Evolutionary conservation across 306 rosid genomes (phyloP).

Genomic region (Pterocarpus macrocarpus): DNA sequence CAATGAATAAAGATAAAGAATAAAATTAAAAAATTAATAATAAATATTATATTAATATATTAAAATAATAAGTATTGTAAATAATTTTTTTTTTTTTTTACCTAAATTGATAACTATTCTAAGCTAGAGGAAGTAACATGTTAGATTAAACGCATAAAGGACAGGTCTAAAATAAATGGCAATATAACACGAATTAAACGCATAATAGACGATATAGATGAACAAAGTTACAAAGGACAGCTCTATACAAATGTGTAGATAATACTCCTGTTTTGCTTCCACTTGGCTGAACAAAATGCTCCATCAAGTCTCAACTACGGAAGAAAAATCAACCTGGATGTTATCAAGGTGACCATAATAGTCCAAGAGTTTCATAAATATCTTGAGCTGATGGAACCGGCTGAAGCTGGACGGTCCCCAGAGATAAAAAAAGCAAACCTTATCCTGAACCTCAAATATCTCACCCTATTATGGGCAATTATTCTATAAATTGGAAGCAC

Average conservation of each 20-base stretch:
- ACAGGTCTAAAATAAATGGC: no score
- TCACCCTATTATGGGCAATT: not conserved
- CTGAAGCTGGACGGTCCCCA: constrained; percentile 19
- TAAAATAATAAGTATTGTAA: no score
- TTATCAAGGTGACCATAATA: not conserved
- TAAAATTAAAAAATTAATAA: no score
- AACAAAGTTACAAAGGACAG: not conserved
- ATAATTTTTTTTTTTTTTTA: no score
- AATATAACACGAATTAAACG: not conserved
- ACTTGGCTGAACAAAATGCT: constrained; percentile 9
- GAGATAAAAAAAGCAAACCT: constrained; percentile 41
- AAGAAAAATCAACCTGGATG: constrained; percentile 12
- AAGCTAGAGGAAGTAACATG: no score
- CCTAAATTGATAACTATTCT: no score
- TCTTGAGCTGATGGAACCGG: constrained; percentile 43
- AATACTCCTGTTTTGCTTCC: not conserved
- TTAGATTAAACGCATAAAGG: no score
- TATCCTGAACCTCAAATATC: constrained; percentile 59
- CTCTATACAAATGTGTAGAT: not conserved
- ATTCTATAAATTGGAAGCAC: constrained; percentile 46
- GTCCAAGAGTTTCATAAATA: constrained; percentile 53
- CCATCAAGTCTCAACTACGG: not conserved
- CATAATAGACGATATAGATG: not conserved
- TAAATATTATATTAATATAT: no score
- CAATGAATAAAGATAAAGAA: no score